These are phyloP conservation scores for Bremia lactucae DNA, from an alignment of 352 stramenopile species.

Conservation along the genomic window DNA sequence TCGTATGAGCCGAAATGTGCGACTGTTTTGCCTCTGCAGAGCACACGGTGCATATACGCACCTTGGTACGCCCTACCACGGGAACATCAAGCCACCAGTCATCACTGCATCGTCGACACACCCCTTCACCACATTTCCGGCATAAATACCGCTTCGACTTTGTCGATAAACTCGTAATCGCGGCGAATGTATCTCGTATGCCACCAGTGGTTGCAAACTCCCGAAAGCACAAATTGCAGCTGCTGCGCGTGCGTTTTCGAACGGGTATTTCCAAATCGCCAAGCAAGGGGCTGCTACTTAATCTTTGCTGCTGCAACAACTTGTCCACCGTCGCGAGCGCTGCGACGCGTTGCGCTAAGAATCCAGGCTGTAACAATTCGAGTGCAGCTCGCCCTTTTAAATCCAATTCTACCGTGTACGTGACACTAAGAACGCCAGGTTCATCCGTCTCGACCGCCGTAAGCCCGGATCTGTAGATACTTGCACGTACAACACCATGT, in stretches of 20 bases:
- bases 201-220: slow-evolving; percentile 35
- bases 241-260: slow-evolving; percentile 19
- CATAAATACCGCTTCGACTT: slow-evolving; percentile 51
- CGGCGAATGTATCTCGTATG: slow-evolving; percentile 15
- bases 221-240: slow-evolving; percentile 70
- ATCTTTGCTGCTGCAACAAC: slow-evolving; percentile 64
- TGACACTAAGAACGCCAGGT: slow-evolving; percentile 62
- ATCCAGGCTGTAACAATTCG: slow-evolving; percentile 47
- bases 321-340: slow-evolving; percentile 62
- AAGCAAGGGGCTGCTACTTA: slow-evolving; percentile 66
- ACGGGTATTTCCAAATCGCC: slow-evolving; percentile 61
- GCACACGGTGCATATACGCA: slow-evolving; percentile 79
- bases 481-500: slow-evolving; percentile 61
- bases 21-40: slow-evolving; percentile 57
- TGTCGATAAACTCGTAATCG: slow-evolving; percentile 21
- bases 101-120: slow-evolving; percentile 70
- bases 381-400: slow-evolving; percentile 72
- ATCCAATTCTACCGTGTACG: slow-evolving; percentile 79
- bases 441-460: slow-evolving; percentile 68
- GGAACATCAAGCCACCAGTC: slow-evolving; percentile 74
- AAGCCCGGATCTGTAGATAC: slow-evolving; percentile 71
- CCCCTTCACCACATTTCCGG: slow-evolving; percentile 65
- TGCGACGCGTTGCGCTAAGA: slow-evolving; percentile 58
- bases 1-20: slow-evolving; percentile 28
- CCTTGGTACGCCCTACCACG: slow-evolving; percentile 62